Base-by-base conservation (phyloP, 345 rosid species). In the Populus simonii region DNA sequence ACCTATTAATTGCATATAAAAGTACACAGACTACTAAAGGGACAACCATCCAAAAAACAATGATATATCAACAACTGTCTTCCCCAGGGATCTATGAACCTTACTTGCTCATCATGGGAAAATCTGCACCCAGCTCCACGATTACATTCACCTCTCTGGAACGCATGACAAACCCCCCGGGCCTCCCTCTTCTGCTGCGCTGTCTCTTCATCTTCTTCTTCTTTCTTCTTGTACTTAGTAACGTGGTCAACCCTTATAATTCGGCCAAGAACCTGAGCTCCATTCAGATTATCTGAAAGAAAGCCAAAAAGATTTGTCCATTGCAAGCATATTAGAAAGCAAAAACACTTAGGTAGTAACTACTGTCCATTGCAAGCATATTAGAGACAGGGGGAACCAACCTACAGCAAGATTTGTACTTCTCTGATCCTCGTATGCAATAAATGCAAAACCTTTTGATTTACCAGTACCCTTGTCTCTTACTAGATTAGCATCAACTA, bases 351-450 rank as follows among this genome's bases (percentile, higher is more conserved):
- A 36, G 22, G 41, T 9, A 17, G 41, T 33, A 35, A 18, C 17
- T 31, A 31, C 3, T 12, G 5, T 13, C 51, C 51, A 13, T 47
- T 47, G n/a, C 36, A 29, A 75, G 22, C 5, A 13, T 11, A 31
- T 62, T 55, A 1, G 31, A 25, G 53, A 68, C 11, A 8, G 57
- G 33, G 36, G 3, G 20, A 71, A 83, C 93, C 71, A 71, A 93
- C 99, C 99, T 82, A 91, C 99, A 80, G 97, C 98, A 79, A 93
- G 93, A 78, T 69, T 85, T 18, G 99, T 93, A 75, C 98, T 95
- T 77, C 99, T 83, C 66, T 96, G 99, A 91, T 96, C 97, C 83
- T 96, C 99, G 29, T 90, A 93, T 1, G 99, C 98, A 83, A 93
- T 16, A 86, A 91, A 93, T 1, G 98, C 93, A 84, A 90, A 95